Base-by-base conservation (phyloP, 2,329 filamentous ascomycete species). In the Fulvia fulva region DNA sequence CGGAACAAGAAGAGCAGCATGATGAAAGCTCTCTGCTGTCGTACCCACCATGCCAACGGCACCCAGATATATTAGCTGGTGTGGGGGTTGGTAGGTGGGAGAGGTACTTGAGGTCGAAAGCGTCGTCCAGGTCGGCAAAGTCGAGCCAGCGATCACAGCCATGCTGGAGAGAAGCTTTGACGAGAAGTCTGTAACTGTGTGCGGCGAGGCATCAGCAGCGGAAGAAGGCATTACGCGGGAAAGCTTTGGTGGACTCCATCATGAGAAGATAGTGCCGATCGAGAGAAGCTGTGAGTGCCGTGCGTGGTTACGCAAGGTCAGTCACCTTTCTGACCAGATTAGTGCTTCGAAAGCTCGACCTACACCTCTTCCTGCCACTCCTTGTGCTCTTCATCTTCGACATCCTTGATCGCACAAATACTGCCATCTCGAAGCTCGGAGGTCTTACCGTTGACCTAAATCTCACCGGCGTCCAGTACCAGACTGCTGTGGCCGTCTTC, bases 401-500 rank as follows among this genome's bases (percentile, higher is more conserved):
- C 25, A 41, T 56, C 25, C 41, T 56, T 22, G 63, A 67, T 51
- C 50, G 63, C 21, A 55, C 59, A 21, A 66, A 63, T 28, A 53
- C 66, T 11, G 62, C 63, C 1, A 59, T 59, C 19, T 60, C 63
- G 7, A 66, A 66, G 41, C 50, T 68, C 7, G 57, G 57, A 9
- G 59, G 55, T 5, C 64, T 67, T 37, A 62, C 56, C 56, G 60
- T 59, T n/a, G 60, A 62, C 32, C 44, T 65, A 8, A 30, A 55
- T 5, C 43, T 62, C 37, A 57, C 50, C 14, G 43, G 51, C 21
- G 51, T 52, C 5, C 58, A 63, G 30, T 63, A 61, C 23, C 53
- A 58, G n/a, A 59, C 58, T 22, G 65, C 66, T n/a, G 67, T 73
- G 46, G 74, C 73, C 1, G 65, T 74, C 34, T 61, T 64, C 32